Base-by-base conservation (phyloP, 345 rosid species). In the Salix brachista region DNA sequence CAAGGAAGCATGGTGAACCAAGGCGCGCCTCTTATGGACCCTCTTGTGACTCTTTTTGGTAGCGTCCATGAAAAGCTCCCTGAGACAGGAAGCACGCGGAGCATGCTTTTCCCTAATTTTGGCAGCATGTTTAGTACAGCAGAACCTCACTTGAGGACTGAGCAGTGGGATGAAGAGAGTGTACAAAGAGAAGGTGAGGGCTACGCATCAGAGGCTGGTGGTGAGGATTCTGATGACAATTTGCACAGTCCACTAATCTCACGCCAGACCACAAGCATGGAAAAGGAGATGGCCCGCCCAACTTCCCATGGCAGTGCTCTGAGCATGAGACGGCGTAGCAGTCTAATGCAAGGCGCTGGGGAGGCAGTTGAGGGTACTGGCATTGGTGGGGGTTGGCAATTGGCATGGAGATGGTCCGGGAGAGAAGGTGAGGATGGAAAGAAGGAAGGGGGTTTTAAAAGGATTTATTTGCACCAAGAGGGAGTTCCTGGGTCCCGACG, bases 361-460 rank as follows among this genome's bases (percentile, higher is more conserved):
- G 97, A 93, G 66, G 82, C 86, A 67, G 90, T 74, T 21, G 80
- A 89, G 58, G 80, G 91, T 56, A 86, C 94, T 68, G 99, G 97
- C n/a, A 93, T 95, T 70, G 97, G 99, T 65, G 93, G 97, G 30
- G 98, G 98, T 46, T 96, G 99, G 99, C 97, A 93, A 82, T 83
- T 96, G 90, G 98, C 98, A 6, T 96, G 94, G 84, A 90, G 93
- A 86, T 92, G 92, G 89, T 67, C 90, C 5, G 91, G 85, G 69
- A 89, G 78, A 75, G 94, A 91, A 74, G 94, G 93, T 0, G 89
- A 86, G 67, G 91, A 85, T 69, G 90, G 93, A 77, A 88, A 86
- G 83, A 91, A 89, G 83, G 90, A 86, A 87, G 96, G 91, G 65
- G 94, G 88, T 5, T 93, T 90, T 84, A 90, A 91, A 82, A 91